A percentile compares a stretch with the other conserved stretches of the same genome.
Conservation (phyloP, 345 rosid species). For the Aethionema arabicum region DNA sequence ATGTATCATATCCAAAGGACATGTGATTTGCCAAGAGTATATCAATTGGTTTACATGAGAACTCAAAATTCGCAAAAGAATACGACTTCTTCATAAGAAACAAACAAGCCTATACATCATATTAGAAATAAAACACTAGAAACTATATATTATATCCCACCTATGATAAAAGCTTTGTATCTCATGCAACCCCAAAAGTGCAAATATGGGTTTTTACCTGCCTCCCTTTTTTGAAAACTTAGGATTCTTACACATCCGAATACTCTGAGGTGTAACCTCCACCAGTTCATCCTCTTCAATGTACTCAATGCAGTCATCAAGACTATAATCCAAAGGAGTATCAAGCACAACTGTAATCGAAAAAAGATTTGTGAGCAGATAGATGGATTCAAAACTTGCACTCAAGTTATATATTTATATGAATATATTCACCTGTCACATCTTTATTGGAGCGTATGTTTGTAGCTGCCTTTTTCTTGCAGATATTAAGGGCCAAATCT, state of each 20-base stretch:
- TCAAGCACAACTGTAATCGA: slow-evolving; percentile 77
- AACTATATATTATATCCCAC: slow-evolving; percentile 16
- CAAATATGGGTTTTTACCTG: slow-evolving; percentile 41
- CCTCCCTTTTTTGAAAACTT: slow-evolving; percentile 61
- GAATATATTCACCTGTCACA: slow-evolving; percentile 49
- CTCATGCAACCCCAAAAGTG: slow-evolving; percentile 25
- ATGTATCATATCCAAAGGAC: slow-evolving; percentile 2
- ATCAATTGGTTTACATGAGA: slow-evolving; percentile 21
- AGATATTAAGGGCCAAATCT: slow-evolving; percentile 79
- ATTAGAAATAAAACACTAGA: slow-evolving; percentile 17
- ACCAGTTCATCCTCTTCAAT: slow-evolving; percentile 97
- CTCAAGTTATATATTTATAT: background rate
- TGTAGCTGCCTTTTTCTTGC: slow-evolving; percentile 96
- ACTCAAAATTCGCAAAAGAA: slow-evolving; percentile 27
- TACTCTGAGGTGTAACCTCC: slow-evolving; percentile 84
- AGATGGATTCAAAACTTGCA: slow-evolving; percentile 11
- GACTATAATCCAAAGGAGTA: slow-evolving; percentile 80
- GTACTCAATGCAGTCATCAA: slow-evolving; percentile 94
- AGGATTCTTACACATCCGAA: slow-evolving; percentile 90
- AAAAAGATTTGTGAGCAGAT: slow-evolving; percentile 12
- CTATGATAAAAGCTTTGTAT: slow-evolving; percentile 4
- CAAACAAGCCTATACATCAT: slow-evolving; percentile 28
- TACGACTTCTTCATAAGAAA: slow-evolving; percentile 19
- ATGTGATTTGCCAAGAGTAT: slow-evolving; percentile 18
- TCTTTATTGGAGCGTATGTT: slow-evolving; percentile 93